Evolutionary conservation across 192 early-diverging fungal genomes (phyloP), one percentile per base, ranked within the genome.

Genomic region (Coemansia sp.): DNA sequence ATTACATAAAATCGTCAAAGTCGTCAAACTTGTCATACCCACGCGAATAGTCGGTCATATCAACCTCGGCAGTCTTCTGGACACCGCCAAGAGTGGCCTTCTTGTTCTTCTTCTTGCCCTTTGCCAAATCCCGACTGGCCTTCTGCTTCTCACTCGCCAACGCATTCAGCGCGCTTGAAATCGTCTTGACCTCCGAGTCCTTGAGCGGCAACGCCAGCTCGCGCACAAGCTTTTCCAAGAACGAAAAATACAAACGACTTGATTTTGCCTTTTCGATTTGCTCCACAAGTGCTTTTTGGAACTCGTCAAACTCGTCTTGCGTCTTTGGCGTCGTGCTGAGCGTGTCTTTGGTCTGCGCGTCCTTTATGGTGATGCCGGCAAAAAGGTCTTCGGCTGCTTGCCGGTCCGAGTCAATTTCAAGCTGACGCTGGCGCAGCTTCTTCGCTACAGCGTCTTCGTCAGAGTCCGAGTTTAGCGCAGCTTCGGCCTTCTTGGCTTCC

Each of bases 111-210:
- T 91, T 90, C 82, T 88, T 89, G 49, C 74, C 66, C 83, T 92
- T 92, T 47, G 63, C 17, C 2, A 74, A 83, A 19, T 91, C 90
- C 55, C 82, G 79, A 9, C 78, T 74, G 17, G 81, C 81, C 54
- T 77, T 85, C 72, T 88, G 85, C 79, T 92, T 90, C 79, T 91
- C 90, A 61, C 89, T 89, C 51, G 88, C 90, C 57, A 92, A 67
- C 2, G 83, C 78, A 2, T 84, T 85, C 69, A 92, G 63, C 7
- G 86, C 77, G 66, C 81, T 82, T 15, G 88, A 56, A 25, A 82
- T 60, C 64, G 88, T 89, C 59, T 85, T 78, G 10, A 89, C 84
- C 37, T 91, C 88, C 5, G 77, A 64, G 55, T 91, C 89, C 70
- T 81, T 85, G 26, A 87, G 70, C 8, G 87, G 81, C 21, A 68